Conservation (phyloP, 2,329 filamentous ascomycete species). For the Aspergillus tamarii region DNA sequence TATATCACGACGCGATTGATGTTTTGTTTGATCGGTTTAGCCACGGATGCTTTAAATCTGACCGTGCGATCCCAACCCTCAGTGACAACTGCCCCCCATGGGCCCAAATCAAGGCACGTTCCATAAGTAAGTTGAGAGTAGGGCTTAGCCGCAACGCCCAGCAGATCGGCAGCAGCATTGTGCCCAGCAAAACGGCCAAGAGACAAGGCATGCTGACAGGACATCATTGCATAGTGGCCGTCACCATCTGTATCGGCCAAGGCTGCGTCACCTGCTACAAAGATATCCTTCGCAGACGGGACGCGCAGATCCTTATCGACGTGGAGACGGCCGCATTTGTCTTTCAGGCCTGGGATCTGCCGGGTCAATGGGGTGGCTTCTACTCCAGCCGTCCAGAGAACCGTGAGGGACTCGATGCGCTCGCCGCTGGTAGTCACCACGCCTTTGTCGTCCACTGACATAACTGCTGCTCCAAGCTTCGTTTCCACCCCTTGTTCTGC, state of each 20-base stretch:
- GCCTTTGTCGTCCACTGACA: constrained; percentile 26
- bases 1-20: constrained; percentile 43
- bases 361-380: constrained; percentile 36
- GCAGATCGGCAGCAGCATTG: constrained; percentile 40
- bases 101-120: constrained; percentile 43
- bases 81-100: constrained; percentile 26
- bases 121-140: constrained; percentile 39
- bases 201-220: constrained; percentile 44
- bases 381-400: constrained; percentile 45
- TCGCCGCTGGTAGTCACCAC: constrained; percentile 36
- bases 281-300: constrained; percentile 24
- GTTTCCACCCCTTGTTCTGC: constrained; percentile 32
- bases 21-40: constrained; percentile 38
- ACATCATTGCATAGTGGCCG: constrained; percentile 40
- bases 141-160: constrained; percentile 23
- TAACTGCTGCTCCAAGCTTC: constrained; percentile 32
- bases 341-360: constrained; percentile 36
- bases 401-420: constrained; percentile 37
- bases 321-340: constrained; percentile 32
- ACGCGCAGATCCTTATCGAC: constrained; percentile 37
- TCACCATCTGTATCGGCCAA: constrained; percentile 22
- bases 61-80: constrained; percentile 39
- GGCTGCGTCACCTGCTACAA: constrained; percentile 42
- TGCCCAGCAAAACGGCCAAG: constrained; percentile 39
- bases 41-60: constrained; percentile 28